Evolutionary conservation across 2,329 filamentous ascomycete species (phyloP), one percentile per base, ranked within the genome.

Genomic region (Cercospora sp.): DNA sequence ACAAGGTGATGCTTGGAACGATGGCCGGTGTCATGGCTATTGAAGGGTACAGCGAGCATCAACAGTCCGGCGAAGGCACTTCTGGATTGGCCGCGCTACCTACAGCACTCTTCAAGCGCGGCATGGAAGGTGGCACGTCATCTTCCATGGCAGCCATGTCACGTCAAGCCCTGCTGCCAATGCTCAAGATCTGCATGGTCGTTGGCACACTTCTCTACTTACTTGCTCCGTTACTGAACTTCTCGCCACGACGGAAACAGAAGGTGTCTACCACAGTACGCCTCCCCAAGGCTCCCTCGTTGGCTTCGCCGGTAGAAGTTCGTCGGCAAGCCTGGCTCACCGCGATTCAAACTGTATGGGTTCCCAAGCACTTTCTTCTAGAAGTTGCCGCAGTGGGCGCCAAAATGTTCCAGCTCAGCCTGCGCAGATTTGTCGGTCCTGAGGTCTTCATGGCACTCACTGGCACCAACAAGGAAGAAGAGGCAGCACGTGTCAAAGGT

Each of bases 281-380:
- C 18, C 74, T 85, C 23, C 76, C 80, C 9, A 79, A 81, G 18
- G 89, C 88, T 5, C 91, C 91, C 2, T 93, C 91, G 2, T 83
- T 93, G 66, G 89, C 91, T 3, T 94, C 93, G 0, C 90, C 94
- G 0, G 93, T 96, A 66, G 88, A 95, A 73, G 91, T 96, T 57
- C 90, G 93, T 61, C 89, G 91, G 68, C 91, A 93, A 78, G 94
- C 94, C 33, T 97, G 94, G 94, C 88, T 96, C 66, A 97, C 94
- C 3, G 92, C 94, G 7, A 90, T 97, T 67, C 94, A 97, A 80
- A 94, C 91, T 3, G 92, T 97, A 26, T 96, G 93, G 87, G 91
- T 97, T 13, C 94, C 94, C 10, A 88, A 90, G 20, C 92, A 96
- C 78, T 94, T 96, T 78, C 86, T 94, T 72, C 87, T 96, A 3